A percentile compares a stretch with the other conserved stretches of the same genome.
Conservation (phyloP, 1,284 basidiomycete genomes). For the Irpex sp. region DNA sequence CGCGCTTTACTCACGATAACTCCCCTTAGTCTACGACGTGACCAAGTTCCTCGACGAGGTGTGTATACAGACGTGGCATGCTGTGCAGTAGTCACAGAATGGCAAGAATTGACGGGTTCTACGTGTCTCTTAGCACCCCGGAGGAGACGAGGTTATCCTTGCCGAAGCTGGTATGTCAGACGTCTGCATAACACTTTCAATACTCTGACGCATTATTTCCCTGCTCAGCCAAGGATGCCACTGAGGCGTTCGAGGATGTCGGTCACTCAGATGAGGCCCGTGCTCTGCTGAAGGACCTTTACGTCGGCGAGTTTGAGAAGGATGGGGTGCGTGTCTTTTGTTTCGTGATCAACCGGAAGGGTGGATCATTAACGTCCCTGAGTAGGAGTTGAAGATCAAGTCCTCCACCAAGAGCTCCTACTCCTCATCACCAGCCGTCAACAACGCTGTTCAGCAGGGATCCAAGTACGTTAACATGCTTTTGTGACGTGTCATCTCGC, state of each 20-base stretch:
- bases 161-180: constrained; percentile 83
- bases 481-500: constrained; percentile 1
- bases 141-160: constrained; percentile 96
- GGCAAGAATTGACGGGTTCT: constrained; percentile 1
- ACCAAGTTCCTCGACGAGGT: constrained; percentile 97
- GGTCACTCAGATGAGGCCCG: constrained; percentile 99
- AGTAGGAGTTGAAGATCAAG: constrained; percentile 47
- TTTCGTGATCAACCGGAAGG: background rate
- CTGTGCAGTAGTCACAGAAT: background rate
- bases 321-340: constrained; percentile 46
- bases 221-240: constrained; percentile 80
- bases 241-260: constrained; percentile 98
- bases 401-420: constrained; percentile 30
- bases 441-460: constrained; percentile 57
- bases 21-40: constrained; percentile 82
- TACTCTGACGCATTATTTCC: background rate
- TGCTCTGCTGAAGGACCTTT: constrained; percentile 76
- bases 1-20: constrained; percentile 25
- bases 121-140: constrained; percentile 71
- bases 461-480: constrained; percentile 54
- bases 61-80: constrained; percentile 22
- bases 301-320: constrained; percentile 78
- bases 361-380: constrained; percentile 5
- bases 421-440: constrained; percentile 31
- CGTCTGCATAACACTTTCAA: constrained; percentile 4